phyloP scores from a whole-genome alignment of 805 yeast genomes.

The Isabelozyma pseudorhagii region DNA sequence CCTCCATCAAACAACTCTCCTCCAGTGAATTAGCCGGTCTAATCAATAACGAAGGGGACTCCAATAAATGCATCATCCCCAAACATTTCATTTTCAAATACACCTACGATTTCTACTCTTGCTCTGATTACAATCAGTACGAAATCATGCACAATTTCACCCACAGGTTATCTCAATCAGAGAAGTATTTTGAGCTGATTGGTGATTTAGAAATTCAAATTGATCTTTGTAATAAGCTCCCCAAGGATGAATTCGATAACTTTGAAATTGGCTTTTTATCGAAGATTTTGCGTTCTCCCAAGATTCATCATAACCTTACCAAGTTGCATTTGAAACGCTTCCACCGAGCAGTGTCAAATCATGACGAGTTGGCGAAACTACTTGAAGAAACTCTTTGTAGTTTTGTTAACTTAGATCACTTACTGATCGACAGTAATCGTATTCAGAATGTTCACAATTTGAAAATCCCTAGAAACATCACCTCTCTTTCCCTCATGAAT shows the following conservation, averaged over 20 bases:
- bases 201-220: slow-evolving; percentile 7
- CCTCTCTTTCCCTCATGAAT: slow-evolving; percentile 9
- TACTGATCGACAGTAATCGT: slow-evolving; percentile 7
- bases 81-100: slow-evolving; percentile 7
- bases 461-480: slow-evolving; percentile 6
- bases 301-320: slow-evolving; percentile 6
- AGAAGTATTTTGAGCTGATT: slow-evolving; percentile 5
- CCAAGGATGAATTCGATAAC: neutral
- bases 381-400: slow-evolving; percentile 2
- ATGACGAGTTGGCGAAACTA: slow-evolving; percentile 1
- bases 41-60: neutral
- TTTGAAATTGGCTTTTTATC: slow-evolving; percentile 2
- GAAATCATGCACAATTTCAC: slow-evolving; percentile 3
- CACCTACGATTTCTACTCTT: slow-evolving; percentile 5
- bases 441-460: slow-evolving; percentile 3
- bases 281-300: slow-evolving; percentile 4
- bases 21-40: neutral
- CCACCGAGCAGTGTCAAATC: slow-evolving; percentile 3
- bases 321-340: slow-evolving; percentile 11
- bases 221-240: slow-evolving; percentile 9
- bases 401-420: slow-evolving; percentile 8
- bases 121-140: slow-evolving; percentile 4
- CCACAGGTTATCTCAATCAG: neutral
- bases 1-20: slow-evolving; percentile 5
- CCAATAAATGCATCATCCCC: slow-evolving; percentile 4